Percentiles rank a stretch among this genome's conserved stretches.
Evolutionary conservation across 1,139 yeast genomes (phyloP).

Genomic region (Spathaspora sp.): DNA sequence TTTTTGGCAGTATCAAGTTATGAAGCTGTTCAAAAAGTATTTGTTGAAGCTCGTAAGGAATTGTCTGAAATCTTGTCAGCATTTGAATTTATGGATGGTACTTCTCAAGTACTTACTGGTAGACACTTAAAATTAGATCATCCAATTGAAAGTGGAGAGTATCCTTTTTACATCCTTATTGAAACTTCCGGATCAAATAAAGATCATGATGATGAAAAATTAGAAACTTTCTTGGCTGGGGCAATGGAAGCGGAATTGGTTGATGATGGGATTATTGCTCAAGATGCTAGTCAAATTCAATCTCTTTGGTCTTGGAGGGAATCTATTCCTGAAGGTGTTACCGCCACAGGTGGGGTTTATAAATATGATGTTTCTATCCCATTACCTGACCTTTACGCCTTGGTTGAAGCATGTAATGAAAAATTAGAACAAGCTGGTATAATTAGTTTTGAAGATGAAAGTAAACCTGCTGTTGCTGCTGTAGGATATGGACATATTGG

Average conservation of each 20-base stretch:
- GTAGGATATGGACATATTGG: slow-evolving; percentile 97
- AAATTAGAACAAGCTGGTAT: slow-evolving; percentile 57
- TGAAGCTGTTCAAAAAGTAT: slow-evolving; percentile 80
- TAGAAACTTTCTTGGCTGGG: slow-evolving; percentile 76
- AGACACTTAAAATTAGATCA: slow-evolving; percentile 56
- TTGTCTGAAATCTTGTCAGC: slow-evolving; percentile 87
- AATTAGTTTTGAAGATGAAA: slow-evolving; percentile 61
- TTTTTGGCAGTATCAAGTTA: slow-evolving; percentile 80
- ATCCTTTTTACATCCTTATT: slow-evolving; percentile 86
- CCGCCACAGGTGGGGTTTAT: slow-evolving; percentile 88
- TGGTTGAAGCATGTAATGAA: slow-evolving; percentile 71
- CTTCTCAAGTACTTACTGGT: slow-evolving; percentile 66
- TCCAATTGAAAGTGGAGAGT: slow-evolving; percentile 73
- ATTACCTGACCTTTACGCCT: slow-evolving; percentile 68
- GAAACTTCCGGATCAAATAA: slow-evolving; percentile 94
- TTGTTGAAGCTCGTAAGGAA: slow-evolving; percentile 75
- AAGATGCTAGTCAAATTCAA: slow-evolving; percentile 83
- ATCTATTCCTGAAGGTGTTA: slow-evolving; percentile 84
- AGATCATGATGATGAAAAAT: slow-evolving; percentile 77
- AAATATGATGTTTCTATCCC: slow-evolving; percentile 95
- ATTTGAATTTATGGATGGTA: slow-evolving; percentile 89
- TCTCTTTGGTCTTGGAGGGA: slow-evolving; percentile 96
- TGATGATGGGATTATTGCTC: slow-evolving; percentile 91
- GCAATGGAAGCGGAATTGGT: slow-evolving; percentile 85
- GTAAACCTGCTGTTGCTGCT: slow-evolving; percentile 78